Base-by-base conservation (phyloP, 2,329 filamentous ascomycete species). In the Fusarium solani-melongenae region DNA sequence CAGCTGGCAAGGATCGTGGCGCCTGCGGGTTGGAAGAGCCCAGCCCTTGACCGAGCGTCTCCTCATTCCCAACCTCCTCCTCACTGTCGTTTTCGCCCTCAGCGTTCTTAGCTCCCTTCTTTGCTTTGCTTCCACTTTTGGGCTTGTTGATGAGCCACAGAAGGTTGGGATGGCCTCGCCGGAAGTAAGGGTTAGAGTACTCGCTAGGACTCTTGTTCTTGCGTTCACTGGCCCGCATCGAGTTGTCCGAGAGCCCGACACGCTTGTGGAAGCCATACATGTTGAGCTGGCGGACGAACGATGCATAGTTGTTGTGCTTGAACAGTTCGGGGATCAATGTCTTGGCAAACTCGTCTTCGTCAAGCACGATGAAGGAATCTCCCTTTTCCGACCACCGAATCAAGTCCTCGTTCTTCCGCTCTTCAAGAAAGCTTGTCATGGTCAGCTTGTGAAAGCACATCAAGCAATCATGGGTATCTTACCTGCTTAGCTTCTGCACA, bases 191-290 rank as follows among this genome's bases (percentile, higher is more conserved):
- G 81, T 99, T 98, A 76, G 94, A 95, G 82, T 99, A 99, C 86
- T 98, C 96, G 88, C 95, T 98, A 0, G 96, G 96, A 67, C 95
- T 98, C 85, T 99, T 99, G 81, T 96, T 96, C 82, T 98, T 98
- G 70, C 95, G 92, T 84, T 98, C 96, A 80, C 95, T 98, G 7
- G 97, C 95, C 75, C 96, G 93, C 93, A 99, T 97, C 0, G 95
- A 98, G 80, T 98, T 98, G 83, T 99, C 96, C 5, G 95, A 98
- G 20, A 99, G 88, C 5, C 94, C 94, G 5, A 96, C 94, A 46
- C 94, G 92, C 86, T 99, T 99, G 87, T 99, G 96, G 79, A 99
- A 99, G 71, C 97, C 95, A 82, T 98, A 98, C 87, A 98, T 98
- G 83, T 98, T 98, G 72, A 98, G 88, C 81, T 98, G 95, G 38